A percentile compares a stretch with the other conserved stretches of the same genome.
Conservation (phyloP, 345 rosid genomes). For the Linum tenue region DNA sequence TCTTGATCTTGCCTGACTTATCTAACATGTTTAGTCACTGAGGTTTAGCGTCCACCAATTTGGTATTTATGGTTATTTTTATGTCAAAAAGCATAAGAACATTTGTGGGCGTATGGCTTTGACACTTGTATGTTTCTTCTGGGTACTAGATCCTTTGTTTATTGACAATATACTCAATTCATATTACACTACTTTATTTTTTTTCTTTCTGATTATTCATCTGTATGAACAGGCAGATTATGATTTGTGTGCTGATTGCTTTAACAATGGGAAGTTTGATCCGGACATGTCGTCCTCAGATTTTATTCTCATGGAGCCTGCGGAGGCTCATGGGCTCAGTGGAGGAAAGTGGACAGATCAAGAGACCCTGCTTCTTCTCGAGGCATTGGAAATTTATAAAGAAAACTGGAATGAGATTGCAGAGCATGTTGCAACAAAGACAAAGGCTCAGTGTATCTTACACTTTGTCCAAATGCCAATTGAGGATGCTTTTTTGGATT, state of each 20-base stretch:
- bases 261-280: constrained; percentile 72
- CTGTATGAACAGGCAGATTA: constrained; percentile 87
- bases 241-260: constrained; percentile 95
- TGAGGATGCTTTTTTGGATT: constrained; percentile 68
- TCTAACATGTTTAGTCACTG: too few relatives aligned
- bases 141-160: too few relatives aligned
- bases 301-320: constrained; percentile 95
- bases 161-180: too few relatives aligned
- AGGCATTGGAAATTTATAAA: constrained; percentile 88
- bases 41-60: too few relatives aligned
- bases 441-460: constrained; percentile 93
- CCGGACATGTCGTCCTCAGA: constrained; percentile 86
- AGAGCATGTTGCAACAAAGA: constrained; percentile 97
- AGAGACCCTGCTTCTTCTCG: constrained; percentile 97
- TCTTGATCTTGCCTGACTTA: too few relatives aligned
- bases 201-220: constrained; percentile 21
- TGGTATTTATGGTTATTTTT: too few relatives aligned
- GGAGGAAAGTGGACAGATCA: constrained; percentile 99
- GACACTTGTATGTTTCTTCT: too few relatives aligned
- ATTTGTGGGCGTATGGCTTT: too few relatives aligned
- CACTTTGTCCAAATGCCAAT: constrained; percentile 98
- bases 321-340: constrained; percentile 65
- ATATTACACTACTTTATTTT: not conserved
- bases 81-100: too few relatives aligned
- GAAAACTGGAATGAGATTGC: constrained; percentile 99